phyloP scores from a whole-genome alignment of 164 flowering plant genomes.

The Houttuynia cordata region DNA sequence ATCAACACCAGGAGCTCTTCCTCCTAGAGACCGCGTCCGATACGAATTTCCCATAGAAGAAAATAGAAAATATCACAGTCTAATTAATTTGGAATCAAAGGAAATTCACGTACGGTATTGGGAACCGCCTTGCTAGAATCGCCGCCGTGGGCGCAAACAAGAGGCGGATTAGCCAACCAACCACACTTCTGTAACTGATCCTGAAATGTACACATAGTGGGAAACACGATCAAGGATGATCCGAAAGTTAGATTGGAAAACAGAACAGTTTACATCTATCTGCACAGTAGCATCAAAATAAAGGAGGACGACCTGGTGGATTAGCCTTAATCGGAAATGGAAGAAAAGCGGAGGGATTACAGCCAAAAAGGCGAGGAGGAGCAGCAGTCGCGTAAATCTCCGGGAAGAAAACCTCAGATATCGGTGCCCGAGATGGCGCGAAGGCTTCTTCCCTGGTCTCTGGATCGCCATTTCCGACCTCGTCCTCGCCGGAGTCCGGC shows the following conservation, averaged over 20 bases:
- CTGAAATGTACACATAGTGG: conserved; percentile 29
- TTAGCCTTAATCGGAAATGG: conserved; percentile 60
- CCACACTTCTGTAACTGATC: conserved; percentile 46
- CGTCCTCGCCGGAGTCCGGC: too few relatives aligned
- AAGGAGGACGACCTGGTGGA: conserved; percentile 36
- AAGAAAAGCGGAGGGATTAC: conserved; percentile 66
- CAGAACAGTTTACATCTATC: background rate
- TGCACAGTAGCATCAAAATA: background rate
- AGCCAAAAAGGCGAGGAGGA: conserved; percentile 43
- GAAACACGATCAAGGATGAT: background rate
- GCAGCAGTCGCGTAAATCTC: conserved; percentile 16
- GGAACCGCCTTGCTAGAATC: conserved; percentile 77
- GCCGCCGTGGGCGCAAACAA: conserved; percentile 99
- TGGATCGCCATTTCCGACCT: conserved; percentile 10
- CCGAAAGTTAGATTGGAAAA: background rate
- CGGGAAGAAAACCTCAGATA: conserved; percentile 9
- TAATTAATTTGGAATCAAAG: too few relatives aligned
- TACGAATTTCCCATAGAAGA: background rate
- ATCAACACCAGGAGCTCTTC: background rate
- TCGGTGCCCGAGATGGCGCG: conserved; percentile 3
- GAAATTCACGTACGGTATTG: conserved; percentile 51
- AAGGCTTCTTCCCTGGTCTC: conserved; percentile 5
- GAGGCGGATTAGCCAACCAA: conserved; percentile 74
- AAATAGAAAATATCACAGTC: background rate
- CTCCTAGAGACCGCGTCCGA: background rate